Percentiles rank a stretch among this genome's conserved stretches.
Evolutionary conservation across 495 filamentous ascomycete species (phyloP).

Genomic region (Glarea lozoyensis): DNA sequence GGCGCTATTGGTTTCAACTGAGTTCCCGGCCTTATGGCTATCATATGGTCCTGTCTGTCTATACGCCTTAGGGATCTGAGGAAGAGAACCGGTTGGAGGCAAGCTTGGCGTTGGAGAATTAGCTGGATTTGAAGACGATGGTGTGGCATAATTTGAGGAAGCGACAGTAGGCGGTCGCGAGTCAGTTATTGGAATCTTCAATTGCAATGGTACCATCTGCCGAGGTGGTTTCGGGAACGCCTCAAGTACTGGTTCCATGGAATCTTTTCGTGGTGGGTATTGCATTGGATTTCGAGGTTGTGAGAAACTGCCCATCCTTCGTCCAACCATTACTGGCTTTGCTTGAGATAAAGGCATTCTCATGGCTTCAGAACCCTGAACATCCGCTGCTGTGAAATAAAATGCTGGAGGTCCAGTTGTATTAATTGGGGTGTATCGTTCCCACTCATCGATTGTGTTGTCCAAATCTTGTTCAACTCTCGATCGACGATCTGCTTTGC

Average conservation of each 20-base stretch:
- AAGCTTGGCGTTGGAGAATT: not conserved
- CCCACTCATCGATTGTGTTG: slow-evolving; percentile 5
- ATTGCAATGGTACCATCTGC: slow-evolving; percentile 3
- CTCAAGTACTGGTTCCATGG: not conserved
- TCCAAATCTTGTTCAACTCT: slow-evolving; percentile 7
- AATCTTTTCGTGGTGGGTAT: slow-evolving; percentile 1
- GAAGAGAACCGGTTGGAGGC: not conserved
- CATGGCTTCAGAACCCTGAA: too few species aligned
- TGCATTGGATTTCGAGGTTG: slow-evolving; percentile 12
- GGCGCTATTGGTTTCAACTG: slow-evolving; percentile 23
- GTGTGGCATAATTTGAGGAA: slow-evolving; percentile 12
- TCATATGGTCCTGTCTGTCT: slow-evolving; percentile 16
- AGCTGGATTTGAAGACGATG: not conserved
- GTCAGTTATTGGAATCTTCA: slow-evolving; percentile 1
- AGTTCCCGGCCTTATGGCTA: slow-evolving; percentile 15
- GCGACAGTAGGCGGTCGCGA: slow-evolving; percentile 4
- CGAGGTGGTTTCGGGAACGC: slow-evolving; percentile 5
- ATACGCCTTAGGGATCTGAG: slow-evolving; percentile 5
- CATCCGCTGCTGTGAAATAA: not conserved
- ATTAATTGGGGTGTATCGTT: slow-evolving; percentile 5
- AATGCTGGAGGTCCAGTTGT: not conserved
- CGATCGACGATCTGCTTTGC: slow-evolving; percentile 3
- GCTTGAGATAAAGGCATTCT: not conserved
- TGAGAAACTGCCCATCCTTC: slow-evolving; percentile 16
- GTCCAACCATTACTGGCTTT: slow-evolving; percentile 1